Evolutionary conservation across 1,284 basidiomycete genomes (phyloP).

Genomic region (Vanrija sp.): DNA sequence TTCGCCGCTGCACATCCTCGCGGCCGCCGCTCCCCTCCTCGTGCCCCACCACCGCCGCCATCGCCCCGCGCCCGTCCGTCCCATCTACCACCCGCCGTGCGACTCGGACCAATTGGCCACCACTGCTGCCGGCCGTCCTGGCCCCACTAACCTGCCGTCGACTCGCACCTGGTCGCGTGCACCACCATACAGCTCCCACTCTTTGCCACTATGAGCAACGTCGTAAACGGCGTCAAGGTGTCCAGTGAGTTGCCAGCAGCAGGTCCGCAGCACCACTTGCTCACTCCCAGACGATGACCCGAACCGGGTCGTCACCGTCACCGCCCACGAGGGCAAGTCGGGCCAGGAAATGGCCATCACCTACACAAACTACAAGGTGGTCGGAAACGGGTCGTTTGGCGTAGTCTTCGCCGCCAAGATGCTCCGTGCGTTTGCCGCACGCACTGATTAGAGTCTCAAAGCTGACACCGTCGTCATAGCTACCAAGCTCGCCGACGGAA

Average conservation of each 20-base stretch:
- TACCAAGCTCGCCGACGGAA: slow-evolving; percentile 39
- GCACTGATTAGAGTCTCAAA: not conserved
- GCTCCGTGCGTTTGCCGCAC: slow-evolving; percentile 37
- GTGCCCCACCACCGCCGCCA: too few species aligned
- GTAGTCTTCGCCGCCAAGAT: slow-evolving; percentile 81
- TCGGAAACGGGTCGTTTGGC: slow-evolving; percentile 97
- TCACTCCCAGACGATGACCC: slow-evolving; percentile 69
- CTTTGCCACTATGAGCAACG: slow-evolving; percentile 15
- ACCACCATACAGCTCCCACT: not conserved
- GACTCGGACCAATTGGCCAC: too few species aligned
- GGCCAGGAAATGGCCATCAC: slow-evolving; percentile 83
- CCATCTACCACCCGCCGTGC: too few species aligned
- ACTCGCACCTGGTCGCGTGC: too few species aligned
- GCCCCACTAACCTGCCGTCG: too few species aligned
- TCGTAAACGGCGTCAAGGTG: slow-evolving; percentile 83
- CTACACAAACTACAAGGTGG: slow-evolving; percentile 97
- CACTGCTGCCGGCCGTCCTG: too few species aligned
- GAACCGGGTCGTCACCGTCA: slow-evolving; percentile 87
- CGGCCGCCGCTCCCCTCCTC: too few species aligned
- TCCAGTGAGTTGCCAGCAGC: slow-evolving; percentile 80
- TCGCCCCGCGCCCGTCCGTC: too few species aligned
- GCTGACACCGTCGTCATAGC: slow-evolving; percentile 16
- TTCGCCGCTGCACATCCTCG: too few species aligned
- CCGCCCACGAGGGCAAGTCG: slow-evolving; percentile 90
- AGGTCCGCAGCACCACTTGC: not conserved